These are phyloP conservation scores for Podospora bellae-mahoneyi DNA, from an alignment of 495 filamentous ascomycete genomes.

Conservation along the genomic window DNA sequence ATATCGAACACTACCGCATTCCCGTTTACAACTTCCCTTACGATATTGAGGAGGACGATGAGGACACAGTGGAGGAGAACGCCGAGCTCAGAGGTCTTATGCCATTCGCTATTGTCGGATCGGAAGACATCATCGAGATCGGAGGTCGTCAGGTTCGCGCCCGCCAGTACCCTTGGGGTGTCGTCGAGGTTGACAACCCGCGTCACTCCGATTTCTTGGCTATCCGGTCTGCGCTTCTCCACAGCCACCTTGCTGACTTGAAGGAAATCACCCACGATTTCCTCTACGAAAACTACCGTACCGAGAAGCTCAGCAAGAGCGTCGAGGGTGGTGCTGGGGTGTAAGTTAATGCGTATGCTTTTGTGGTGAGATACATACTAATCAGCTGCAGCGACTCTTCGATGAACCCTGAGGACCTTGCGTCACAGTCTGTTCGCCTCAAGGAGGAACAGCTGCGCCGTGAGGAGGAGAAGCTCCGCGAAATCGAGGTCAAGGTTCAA, in stretches of 20 bases:
- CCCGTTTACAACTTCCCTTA: constrained; percentile 99
- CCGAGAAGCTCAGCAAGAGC: constrained; percentile 99
- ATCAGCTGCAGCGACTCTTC: constrained; percentile 62
- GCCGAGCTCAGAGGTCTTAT: constrained; percentile 93
- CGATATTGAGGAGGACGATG: constrained; percentile 98
- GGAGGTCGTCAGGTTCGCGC: constrained; percentile 86
- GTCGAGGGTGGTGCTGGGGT: constrained; percentile 83
- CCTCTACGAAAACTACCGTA: constrained; percentile 99
- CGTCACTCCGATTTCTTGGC: constrained; percentile 98
- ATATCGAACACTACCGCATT: constrained; percentile 99
- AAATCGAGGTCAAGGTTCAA: constrained; percentile 99
- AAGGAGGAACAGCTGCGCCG: constrained; percentile 99
- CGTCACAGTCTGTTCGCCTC: constrained; percentile 91
- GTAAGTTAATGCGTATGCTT: constrained; percentile 55
- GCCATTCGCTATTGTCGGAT: constrained; percentile 98
- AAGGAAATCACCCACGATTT: constrained; percentile 99
- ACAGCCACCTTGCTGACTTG: constrained; percentile 94
- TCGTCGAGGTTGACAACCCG: constrained; percentile 98
- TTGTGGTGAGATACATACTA: constrained; percentile 26
- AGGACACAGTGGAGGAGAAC: constrained; percentile 98
- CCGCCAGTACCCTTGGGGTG: constrained; percentile 97
- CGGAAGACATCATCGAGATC: constrained; percentile 92
- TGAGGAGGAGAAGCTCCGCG: constrained; percentile 98
- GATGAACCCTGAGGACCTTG: constrained; percentile 96
- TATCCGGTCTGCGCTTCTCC: constrained; percentile 90